Base-by-base conservation (phyloP, 176 grass and related monocot genomes). In the Aegilops speltoides region DNA sequence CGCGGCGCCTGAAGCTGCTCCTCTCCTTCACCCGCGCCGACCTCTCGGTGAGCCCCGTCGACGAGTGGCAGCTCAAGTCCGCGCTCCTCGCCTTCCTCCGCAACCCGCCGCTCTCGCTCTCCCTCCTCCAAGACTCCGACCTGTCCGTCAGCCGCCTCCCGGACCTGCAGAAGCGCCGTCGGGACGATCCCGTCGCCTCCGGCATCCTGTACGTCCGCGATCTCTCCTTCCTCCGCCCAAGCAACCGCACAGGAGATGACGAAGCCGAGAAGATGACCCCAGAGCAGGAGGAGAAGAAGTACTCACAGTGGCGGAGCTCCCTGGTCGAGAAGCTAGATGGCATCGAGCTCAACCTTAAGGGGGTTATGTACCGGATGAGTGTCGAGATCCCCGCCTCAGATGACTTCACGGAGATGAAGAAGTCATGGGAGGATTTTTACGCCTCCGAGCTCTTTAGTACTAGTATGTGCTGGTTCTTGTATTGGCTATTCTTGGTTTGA, bases 341-440 rank as follows among this genome's bases (percentile, higher is more conserved):
- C 65, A 94, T 98, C 73, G 93, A 96, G 54, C 81, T 98, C 38
- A 98, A 96, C 76, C 85, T 94, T 7, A 89, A 96, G 78, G 96
- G 96, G 23, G 86, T 98, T 57, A 94, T 87, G 90, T 98, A 94
- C 87, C 86, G 83, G 46, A 96, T 98, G 96, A 88, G 67, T 11
- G 69, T 94, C 40, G 85, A 96, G 69, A 82, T 96, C 57, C 94
- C 94, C 23, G 52, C 73, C 10, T 87, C 84, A 1, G 92, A 98
- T 4, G 88, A 98, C 83, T 96, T 96, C 72, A 86, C 36, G 82
- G 63, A 73, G 50, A 87, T 98, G 88, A 94, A 90, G 87, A 96
- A 93, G 45, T 96, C 94, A 17, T 96, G 96, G 96, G 92, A 98
- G 79, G 89, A 96, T 80, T 96, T 88, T 84, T 98, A 98, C 85